phyloP scores from a whole-genome alignment of 345 rosid genomes.

The Acer yangbiense region DNA sequence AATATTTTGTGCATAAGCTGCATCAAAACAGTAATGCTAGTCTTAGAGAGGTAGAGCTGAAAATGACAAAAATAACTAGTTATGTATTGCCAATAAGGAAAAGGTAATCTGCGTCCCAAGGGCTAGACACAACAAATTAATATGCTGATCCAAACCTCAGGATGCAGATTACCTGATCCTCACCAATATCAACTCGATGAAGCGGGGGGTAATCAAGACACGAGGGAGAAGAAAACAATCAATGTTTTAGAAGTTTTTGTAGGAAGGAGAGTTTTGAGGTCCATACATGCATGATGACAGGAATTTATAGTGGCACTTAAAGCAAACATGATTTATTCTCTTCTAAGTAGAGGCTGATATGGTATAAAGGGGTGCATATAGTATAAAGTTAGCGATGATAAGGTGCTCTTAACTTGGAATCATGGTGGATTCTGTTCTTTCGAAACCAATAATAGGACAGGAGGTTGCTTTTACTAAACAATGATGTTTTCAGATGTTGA shows the following conservation, averaged over 20 bases:
- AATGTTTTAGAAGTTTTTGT: not conserved
- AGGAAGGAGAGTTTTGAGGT: constrained; percentile 18
- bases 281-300: constrained; percentile 23
- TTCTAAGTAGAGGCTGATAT: constrained; percentile 8
- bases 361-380: constrained; percentile 11
- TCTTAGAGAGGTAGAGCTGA: not conserved
- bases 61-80: not conserved
- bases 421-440: constrained; percentile 50
- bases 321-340: constrained; percentile 31
- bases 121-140: constrained; percentile 35
- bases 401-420: constrained; percentile 38
- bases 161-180: constrained; percentile 73
- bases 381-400: constrained; percentile 38
- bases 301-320: constrained; percentile 46
- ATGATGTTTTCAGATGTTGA: constrained; percentile 40
- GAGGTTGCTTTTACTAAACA: constrained; percentile 34
- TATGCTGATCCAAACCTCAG: constrained; percentile 62
- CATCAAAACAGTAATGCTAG: not conserved
- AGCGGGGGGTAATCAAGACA: not conserved
- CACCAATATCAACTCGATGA: constrained; percentile 25
- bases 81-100: constrained; percentile 48
- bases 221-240: not conserved
- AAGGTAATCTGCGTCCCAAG: constrained; percentile 63
- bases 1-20: not conserved
- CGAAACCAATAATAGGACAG: constrained; percentile 43